Base-by-base conservation (phyloP, 1,139 yeast genomes). In the Protomyces lactucae-debilis region DNA sequence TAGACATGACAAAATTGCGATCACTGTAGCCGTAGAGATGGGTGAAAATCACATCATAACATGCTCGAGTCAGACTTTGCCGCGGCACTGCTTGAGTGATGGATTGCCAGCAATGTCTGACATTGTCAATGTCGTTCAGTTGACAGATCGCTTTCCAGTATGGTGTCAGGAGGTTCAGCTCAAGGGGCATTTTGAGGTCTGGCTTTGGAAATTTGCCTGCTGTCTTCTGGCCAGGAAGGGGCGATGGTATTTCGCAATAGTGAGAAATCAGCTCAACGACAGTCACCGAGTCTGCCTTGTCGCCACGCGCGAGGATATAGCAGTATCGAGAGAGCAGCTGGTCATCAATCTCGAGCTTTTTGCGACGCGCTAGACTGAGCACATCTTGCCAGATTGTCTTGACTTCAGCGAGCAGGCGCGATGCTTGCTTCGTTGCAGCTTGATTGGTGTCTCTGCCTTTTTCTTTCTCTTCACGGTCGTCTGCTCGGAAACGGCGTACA, bases 381-480 rank as follows among this genome's bases (percentile, higher is more conserved):
- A 59, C 57, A 35, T 59, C 63, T n/a, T 43, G 16, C 63, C 57
- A 59, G 14, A 59, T 43, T 2, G 36, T 25, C 40, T 28, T n/a
- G 18, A 45, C 40, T 16, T 59, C 63, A 25, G 43, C 52, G 16
- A 59, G 39, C 4, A n/a, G 39, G 5, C 43, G 52, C 4, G 39
- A 28, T 2, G 43, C 57, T 16, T 25, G 43, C 3, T 40, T 23
- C 3, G 39, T 52, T 18, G 54, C 18, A 12, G n/a, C 23, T 9
- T 32, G 43, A 21, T 9, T 14, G 37, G 43, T 28, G 10, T 40
- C 18, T 21, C 54, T 18, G 2, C 10, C 52, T 52, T 23, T 18
- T 28, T 35, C 43, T n/a, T 52, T 43, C 12, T 2, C 48, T 4
- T 18, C 18, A 23, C 12, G 23, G 14, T 43, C 9, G 43, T 37